A percentile compares a stretch with the other conserved stretches of the same genome.
phyloP scores from a whole-genome alignment of 345 rosid genomes.

The Moricandia moricandioides region DNA sequence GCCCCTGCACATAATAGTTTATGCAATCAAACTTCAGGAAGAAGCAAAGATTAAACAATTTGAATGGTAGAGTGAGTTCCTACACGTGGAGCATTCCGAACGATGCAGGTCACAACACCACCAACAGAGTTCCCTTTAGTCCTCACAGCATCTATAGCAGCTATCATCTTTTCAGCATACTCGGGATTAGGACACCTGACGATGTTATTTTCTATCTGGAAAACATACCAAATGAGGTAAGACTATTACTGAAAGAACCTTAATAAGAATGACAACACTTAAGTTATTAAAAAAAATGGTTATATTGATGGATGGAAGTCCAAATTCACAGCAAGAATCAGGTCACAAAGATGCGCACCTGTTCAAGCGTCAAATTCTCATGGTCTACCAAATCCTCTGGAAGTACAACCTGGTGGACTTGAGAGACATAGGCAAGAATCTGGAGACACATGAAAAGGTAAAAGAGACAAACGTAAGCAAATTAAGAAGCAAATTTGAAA shows the following conservation, averaged over 20 bases:
- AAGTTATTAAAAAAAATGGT: not conserved
- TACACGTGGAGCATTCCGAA: conserved; percentile 88
- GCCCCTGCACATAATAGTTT: conserved; percentile 65
- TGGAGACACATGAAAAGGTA: conserved; percentile 30
- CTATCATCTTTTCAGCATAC: conserved; percentile 97
- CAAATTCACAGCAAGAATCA: not conserved
- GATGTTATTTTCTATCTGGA: conserved; percentile 90
- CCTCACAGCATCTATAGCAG: conserved; percentile 82
- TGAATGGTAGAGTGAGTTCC: conserved; percentile 14
- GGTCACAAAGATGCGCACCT: conserved; percentile 43
- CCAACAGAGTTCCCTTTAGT: conserved; percentile 89
- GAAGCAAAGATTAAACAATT: not conserved
- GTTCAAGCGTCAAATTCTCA: conserved; percentile 65
- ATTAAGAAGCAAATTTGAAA: not conserved
- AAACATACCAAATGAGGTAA: conserved; percentile 9
- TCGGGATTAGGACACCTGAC: conserved; percentile 95
- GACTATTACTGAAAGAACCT: not conserved
- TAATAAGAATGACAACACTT: not conserved
- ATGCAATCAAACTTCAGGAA: not conserved
- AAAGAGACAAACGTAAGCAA: not conserved
- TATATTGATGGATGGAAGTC: not conserved
- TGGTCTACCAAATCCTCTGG: conserved; percentile 73
- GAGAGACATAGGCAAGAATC: conserved; percentile 95
- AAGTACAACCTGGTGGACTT: conserved; percentile 78
- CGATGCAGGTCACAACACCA: conserved; percentile 94